Conservation (phyloP, 148 eudicot genomes). For the Vaccinium corymbosum region DNA sequence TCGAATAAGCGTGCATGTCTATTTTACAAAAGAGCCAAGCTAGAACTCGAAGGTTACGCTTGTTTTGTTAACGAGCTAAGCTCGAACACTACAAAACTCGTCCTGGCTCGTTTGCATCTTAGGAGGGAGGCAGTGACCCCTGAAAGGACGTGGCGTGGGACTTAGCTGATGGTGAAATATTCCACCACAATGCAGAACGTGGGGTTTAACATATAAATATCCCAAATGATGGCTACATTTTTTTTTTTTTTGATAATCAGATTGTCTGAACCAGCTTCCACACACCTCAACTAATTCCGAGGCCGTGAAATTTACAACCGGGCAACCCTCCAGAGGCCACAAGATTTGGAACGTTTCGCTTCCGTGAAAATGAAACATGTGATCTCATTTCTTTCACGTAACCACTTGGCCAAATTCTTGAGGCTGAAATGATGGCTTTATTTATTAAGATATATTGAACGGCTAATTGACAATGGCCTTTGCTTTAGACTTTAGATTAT, state of each 20-base stretch:
- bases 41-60: too few relatives aligned
- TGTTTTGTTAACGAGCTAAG: too few relatives aligned
- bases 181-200: not conserved
- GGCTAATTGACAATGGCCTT: not conserved
- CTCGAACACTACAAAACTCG: too few relatives aligned
- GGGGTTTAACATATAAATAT: not conserved
- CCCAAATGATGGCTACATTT: not conserved
- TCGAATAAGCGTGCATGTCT: too few relatives aligned
- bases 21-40: too few relatives aligned
- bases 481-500: not conserved
- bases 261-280: too few relatives aligned
- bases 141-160: not conserved
- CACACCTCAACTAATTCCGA: not conserved
- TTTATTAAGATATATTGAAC: not conserved
- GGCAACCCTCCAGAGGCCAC: not conserved
- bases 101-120: too few relatives aligned
- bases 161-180: not conserved
- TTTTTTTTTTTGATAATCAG: too few relatives aligned
- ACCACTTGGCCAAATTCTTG: too few relatives aligned
- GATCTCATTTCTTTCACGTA: too few relatives aligned
- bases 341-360: accelerated
- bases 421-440: too few relatives aligned
- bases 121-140: not conserved
- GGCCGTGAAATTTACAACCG: not conserved
- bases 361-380: not conserved